Evolutionary conservation across 495 filamentous ascomycete genomes (phyloP).

Genomic region (Cercophora newfieldiana): DNA sequence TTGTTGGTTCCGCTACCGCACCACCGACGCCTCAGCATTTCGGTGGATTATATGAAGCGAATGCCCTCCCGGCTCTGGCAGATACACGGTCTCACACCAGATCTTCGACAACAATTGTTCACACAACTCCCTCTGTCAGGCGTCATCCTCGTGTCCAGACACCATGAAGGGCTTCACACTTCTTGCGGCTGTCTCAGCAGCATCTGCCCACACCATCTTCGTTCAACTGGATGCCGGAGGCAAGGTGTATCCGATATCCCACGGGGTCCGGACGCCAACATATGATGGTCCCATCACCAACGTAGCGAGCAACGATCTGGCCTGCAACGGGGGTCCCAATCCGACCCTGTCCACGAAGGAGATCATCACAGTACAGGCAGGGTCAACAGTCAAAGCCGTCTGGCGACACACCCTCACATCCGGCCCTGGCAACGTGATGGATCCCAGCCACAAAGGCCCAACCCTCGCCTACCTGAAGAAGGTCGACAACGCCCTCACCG

Average conservation of each 20-base stretch:
- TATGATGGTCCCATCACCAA: constrained; percentile 55
- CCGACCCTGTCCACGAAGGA: constrained; percentile 45
- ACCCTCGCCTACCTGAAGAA: constrained; percentile 55
- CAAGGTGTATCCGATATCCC: constrained; percentile 34
- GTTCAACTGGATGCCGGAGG: constrained; percentile 47
- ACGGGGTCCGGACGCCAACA: constrained; percentile 41
- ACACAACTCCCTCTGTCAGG: background rate
- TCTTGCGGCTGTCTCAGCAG: constrained; percentile 36
- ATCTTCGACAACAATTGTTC: background rate
- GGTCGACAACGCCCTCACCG: constrained; percentile 44
- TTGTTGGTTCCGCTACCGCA: background rate
- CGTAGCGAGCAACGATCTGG: constrained; percentile 49
- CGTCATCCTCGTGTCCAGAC: background rate
- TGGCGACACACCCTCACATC: constrained; percentile 54
- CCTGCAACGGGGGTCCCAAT: constrained; percentile 60
- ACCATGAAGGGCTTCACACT: constrained; percentile 33
- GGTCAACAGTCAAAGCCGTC: constrained; percentile 48
- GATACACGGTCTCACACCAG: background rate
- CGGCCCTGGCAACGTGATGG: constrained; percentile 49
- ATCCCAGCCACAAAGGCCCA: constrained; percentile 51
- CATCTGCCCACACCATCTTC: constrained; percentile 58
- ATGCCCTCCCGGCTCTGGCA: background rate
- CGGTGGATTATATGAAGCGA: background rate
- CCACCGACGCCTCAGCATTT: background rate
- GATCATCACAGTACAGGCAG: constrained; percentile 51